A percentile compares a stretch with the other conserved stretches of the same genome.
phyloP scores from a whole-genome alignment of 1,284 basidiomycete species.

The Cerrena zonata region DNA sequence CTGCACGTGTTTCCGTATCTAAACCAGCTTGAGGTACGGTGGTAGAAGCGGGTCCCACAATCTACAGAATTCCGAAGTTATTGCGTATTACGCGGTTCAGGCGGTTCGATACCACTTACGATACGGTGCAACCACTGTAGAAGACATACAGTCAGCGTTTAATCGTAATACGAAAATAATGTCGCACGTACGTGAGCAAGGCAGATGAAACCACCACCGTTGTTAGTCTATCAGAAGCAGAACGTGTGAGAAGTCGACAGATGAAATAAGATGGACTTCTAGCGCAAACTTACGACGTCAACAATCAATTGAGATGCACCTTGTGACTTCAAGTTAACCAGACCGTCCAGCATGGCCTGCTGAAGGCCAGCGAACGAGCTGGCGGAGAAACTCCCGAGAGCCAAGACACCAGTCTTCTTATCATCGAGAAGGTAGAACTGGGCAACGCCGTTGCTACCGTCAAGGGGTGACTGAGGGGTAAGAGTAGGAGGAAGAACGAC shows the following conservation, averaged over 20 bases:
- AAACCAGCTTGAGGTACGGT: slow-evolving; percentile 55
- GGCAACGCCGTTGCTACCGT: slow-evolving; percentile 44
- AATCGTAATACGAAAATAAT: background rate
- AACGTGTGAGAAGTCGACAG: too few relatives aligned
- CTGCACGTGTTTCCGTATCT: slow-evolving; percentile 46
- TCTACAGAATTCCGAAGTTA: too few relatives aligned
- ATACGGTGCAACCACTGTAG: slow-evolving; percentile 57
- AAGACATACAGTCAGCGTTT: background rate
- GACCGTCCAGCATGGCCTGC: slow-evolving; percentile 41
- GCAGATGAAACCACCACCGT: slow-evolving; percentile 58
- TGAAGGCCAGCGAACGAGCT: slow-evolving; percentile 37
- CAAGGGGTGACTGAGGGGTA: slow-evolving; percentile 36
- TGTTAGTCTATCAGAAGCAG: slow-evolving; percentile 51
- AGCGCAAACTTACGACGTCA: slow-evolving; percentile 40
- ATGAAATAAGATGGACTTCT: background rate
- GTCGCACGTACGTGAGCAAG: slow-evolving; percentile 51
- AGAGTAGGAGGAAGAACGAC: slow-evolving; percentile 45
- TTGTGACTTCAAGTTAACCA: slow-evolving; percentile 41
- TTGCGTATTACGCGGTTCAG: too few relatives aligned
- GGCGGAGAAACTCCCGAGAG: slow-evolving; percentile 55
- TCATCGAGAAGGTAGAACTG: slow-evolving; percentile 54
- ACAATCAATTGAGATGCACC: slow-evolving; percentile 53
- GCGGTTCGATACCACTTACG: slow-evolving; percentile 30
- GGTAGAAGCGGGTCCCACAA: slow-evolving; percentile 46
- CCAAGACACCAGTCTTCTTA: slow-evolving; percentile 51